Evolutionary conservation across 2,329 filamentous ascomycete species (phyloP), one percentile per base, ranked within the genome.

Genomic region (Davidsoniella virescens): DNA sequence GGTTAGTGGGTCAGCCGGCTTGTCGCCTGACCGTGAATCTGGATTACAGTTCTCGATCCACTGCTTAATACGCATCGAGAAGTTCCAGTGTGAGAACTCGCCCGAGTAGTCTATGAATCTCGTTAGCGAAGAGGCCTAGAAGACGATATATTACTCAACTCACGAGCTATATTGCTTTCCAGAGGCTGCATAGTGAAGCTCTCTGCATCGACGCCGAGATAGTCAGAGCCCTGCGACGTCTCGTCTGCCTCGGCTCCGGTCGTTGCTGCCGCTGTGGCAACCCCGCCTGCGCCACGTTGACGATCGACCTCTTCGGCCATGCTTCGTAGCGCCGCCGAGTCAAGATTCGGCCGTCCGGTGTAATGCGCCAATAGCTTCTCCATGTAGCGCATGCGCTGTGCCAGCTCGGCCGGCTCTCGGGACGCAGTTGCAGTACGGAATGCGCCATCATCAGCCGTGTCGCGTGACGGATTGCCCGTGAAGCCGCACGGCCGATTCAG

Each of bases 61-160:
- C n/a, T 67, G 64, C 54, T 70, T 70, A 54, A 71, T 65, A 39
- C 67, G 61, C 67, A 70, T 70, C 39, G 69, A 71, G 55, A 72
- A 72, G 54, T 72, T 71, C 67, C 69, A 72, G 51, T 72, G 69
- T 1, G 70, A 72, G 55, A 72, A 71, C 54, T 72, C 70, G 7
- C 70, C 70, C 0, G 70, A 72, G 52, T 70, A 72, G 49, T 72
- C 69, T 72, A 37, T 33, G 4, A 44, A 38, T 42, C 18, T 25
- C 33, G 26, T 49, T 43, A 33, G 23, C 12, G 20, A 20, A 33
- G 29, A 12, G 9, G 29, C 50, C 20, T 55, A 33, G 17, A 10
- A 36, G 12, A 33, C 6, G 29, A 12, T 33, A 33, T 9, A 12
- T 33, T 12, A 9, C 9, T 6, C 29, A 33, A 54, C 65, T 59